A percentile compares a stretch with the other conserved stretches of the same genome.
phyloP scores from a whole-genome alignment of 352 stramenopile genomes.

The Albugo candida region DNA sequence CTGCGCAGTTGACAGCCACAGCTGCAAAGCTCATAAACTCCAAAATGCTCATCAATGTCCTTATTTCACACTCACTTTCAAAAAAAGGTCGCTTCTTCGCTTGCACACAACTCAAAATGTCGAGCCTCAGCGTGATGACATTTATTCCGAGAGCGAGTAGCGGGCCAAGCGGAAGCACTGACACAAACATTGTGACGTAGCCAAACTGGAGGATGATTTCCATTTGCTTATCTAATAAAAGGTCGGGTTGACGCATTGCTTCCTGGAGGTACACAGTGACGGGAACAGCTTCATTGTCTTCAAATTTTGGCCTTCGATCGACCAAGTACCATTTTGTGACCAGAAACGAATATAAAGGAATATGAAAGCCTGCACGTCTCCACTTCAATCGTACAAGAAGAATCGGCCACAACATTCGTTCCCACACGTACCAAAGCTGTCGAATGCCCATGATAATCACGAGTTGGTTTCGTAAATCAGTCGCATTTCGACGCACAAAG shows the following conservation, averaged over 20 bases:
- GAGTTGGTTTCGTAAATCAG: conserved; percentile 34
- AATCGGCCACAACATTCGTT: conserved; percentile 31
- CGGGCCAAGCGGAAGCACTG: conserved; percentile 74
- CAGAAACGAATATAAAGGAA: conserved; percentile 3
- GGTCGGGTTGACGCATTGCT: conserved; percentile 45
- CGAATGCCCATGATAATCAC: conserved; percentile 49
- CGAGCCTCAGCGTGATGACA: conserved; percentile 70
- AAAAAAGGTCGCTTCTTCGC: conserved; percentile 52
- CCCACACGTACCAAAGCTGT: conserved; percentile 40
- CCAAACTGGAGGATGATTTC: conserved; percentile 78
- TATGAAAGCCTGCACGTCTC: conserved; percentile 18
- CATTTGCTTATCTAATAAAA: conserved; percentile 63
- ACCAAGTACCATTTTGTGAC: conserved; percentile 40
- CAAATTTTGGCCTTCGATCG: not conserved
- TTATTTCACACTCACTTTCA: conserved; percentile 68
- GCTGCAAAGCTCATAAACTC: conserved; percentile 81
- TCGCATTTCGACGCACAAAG: conserved; percentile 35
- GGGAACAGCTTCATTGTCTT: conserved; percentile 9
- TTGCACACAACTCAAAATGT: conserved; percentile 63
- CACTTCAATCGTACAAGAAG: conserved; percentile 25
- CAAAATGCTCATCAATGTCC: conserved; percentile 82
- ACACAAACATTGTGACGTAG: conserved; percentile 90
- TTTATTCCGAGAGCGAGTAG: conserved; percentile 78
- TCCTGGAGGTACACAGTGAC: conserved; percentile 37
- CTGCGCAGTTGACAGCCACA: conserved; percentile 49